Conservation (phyloP, 176 grass and related monocot genomes). For the Cenchrus fungigraminus region DNA sequence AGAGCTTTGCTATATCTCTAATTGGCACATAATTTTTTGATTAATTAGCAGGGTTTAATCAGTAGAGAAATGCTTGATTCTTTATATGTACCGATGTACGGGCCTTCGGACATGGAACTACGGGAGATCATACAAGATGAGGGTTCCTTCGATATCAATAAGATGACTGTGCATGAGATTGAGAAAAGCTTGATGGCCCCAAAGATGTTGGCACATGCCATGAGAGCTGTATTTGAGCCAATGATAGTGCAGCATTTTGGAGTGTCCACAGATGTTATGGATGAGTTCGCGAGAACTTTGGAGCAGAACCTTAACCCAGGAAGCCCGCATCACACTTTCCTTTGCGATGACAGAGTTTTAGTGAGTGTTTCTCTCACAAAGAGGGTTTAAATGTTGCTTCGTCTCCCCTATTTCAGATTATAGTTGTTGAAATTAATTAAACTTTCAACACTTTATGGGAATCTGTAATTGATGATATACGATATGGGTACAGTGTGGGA, state of each 20-base stretch:
- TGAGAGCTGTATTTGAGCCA: constrained; percentile 20
- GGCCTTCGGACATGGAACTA: neutral
- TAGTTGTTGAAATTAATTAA: too few relatives aligned
- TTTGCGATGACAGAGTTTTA: neutral
- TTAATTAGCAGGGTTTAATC: neutral
- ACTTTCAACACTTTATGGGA: too few relatives aligned
- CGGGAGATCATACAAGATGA: constrained; percentile 15
- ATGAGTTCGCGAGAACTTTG: neutral
- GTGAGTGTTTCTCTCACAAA: neutral
- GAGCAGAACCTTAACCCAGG: neutral
- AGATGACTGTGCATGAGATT: neutral
- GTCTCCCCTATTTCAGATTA: neutral
- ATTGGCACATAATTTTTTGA: neutral
- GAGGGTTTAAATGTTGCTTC: neutral
- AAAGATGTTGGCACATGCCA: neutral
- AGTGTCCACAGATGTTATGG: neutral
- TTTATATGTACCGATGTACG: constrained; percentile 37
- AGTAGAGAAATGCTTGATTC: constrained; percentile 6
- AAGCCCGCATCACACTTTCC: neutral
- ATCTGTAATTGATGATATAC: too few relatives aligned
- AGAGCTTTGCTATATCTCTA: neutral
- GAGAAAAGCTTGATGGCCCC: neutral
- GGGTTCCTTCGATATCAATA: constrained; percentile 15
- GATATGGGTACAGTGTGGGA: too few relatives aligned
- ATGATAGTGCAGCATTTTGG: constrained; percentile 1